A percentile compares a stretch with the other conserved stretches of the same genome.
Conservation (phyloP, 2,329 filamentous ascomycete species). For the Penicillium capsulatum region DNA sequence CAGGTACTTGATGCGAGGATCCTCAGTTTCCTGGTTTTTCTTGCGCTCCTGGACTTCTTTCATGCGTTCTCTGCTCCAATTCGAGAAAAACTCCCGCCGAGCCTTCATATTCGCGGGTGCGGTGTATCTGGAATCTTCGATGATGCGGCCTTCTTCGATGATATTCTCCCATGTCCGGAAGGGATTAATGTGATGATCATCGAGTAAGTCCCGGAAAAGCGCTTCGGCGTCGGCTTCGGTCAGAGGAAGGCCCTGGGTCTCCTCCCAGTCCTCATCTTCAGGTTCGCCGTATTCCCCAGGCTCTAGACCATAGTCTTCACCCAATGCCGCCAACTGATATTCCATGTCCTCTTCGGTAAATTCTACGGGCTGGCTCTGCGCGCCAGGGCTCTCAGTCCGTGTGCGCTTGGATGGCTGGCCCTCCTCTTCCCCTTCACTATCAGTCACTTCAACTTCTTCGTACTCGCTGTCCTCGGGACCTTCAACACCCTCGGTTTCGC, state of each 20-base stretch:
- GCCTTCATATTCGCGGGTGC: conserved; percentile 75
- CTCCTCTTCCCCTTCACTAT: conserved; percentile 50
- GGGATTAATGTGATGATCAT: conserved; percentile 76
- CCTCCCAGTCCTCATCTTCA: conserved; percentile 58
- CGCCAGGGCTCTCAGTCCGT: conserved; percentile 51
- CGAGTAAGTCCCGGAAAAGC: conserved; percentile 79
- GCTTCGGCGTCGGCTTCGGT: conserved; percentile 71
- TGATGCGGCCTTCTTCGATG: conserved; percentile 72
- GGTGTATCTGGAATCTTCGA: conserved; percentile 84
- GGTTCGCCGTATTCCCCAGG: conserved; percentile 68
- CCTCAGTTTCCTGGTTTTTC: conserved; percentile 71
- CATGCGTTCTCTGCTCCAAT: conserved; percentile 77
- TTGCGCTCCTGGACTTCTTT: conserved; percentile 66
- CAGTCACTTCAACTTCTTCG: conserved; percentile 71
- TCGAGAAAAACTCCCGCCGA: conserved; percentile 75
- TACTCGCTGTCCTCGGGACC: conserved; percentile 61
- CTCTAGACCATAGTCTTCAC: conserved; percentile 74
- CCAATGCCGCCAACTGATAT: conserved; percentile 86
- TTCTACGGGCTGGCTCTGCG: conserved; percentile 57
- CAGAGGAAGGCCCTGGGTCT: conserved; percentile 65
- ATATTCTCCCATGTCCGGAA: conserved; percentile 90
- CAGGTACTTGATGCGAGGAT: conserved; percentile 79
- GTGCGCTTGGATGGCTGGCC: conserved; percentile 51
- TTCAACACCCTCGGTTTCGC: conserved; percentile 32
- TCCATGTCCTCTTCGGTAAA: conserved; percentile 95